A percentile compares a stretch with the other conserved stretches of the same genome.
phyloP scores from a whole-genome alignment of 2,329 filamentous ascomycete species.

The Cladobotryum protrusum region DNA sequence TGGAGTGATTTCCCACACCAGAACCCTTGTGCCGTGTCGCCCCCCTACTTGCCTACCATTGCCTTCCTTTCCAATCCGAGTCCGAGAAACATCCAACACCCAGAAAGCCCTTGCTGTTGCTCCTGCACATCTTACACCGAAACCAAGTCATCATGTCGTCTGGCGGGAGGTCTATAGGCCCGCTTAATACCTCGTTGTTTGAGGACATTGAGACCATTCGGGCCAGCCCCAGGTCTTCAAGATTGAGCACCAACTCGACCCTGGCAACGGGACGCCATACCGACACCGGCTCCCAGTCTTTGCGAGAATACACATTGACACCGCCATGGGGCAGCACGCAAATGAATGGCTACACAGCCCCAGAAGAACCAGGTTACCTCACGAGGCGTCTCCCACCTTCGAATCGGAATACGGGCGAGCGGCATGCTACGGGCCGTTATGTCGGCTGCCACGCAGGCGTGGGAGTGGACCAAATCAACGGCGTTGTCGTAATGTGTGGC shows the following conservation, averaged over 20 bases:
- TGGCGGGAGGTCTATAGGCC: neutral
- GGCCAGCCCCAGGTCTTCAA: neutral
- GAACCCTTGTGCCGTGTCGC: too few species aligned
- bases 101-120: neutral
- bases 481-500: constrained; percentile 3
- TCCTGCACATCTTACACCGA: neutral
- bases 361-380: neutral
- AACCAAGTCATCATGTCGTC: neutral
- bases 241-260: neutral
- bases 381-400: neutral
- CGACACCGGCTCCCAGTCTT: too few species aligned
- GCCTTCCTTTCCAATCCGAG: neutral
- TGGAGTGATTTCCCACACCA: too few species aligned
- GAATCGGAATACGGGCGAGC: neutral
- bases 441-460: neutral
- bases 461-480: constrained; percentile 7
- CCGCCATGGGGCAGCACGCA: too few species aligned
- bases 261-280: neutral
- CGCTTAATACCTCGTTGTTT: neutral
- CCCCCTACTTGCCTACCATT: too few species aligned
- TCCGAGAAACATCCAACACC: neutral
- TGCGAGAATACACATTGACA: too few species aligned
- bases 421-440: neutral
- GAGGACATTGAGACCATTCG: neutral
- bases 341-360: too few species aligned